Base-by-base conservation (phyloP, 306 rosid genomes). In the Potentilla sterilis region DNA sequence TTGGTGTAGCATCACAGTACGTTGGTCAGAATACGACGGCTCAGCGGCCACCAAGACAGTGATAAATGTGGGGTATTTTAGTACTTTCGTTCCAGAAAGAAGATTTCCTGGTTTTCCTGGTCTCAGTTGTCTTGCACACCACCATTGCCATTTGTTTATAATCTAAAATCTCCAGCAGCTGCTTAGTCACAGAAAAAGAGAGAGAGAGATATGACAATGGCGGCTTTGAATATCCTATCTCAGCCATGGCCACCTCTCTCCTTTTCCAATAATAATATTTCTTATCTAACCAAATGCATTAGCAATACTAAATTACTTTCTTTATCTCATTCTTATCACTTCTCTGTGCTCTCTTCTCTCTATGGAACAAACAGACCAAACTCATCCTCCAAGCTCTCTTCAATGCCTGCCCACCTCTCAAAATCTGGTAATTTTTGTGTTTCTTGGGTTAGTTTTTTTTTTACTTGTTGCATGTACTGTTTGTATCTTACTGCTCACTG, bases 171-270 rank as follows among this genome's bases (percentile, higher is more conserved):
- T 24, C 5, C 69, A 10, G 55, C 38, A 40, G 7, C 38, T 40
- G 7, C 42, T 22, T 24, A 9, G 32, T 13, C 61, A 69, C 58
- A 46, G 41, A 12, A 11, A 46, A 15, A 70, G 46, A 6, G 59
- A 15, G 42, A 35, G 72, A 41, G 16, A 3, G 65, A 54, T 48
- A 66, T 37, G 52, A 83, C 58, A 77, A 86, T 93, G 93, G 90
- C 93, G 55, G 80, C 83, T 77, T 42, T 89, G 85, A 86, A 82
- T 68, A 77, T 82, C 70, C 78, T 86, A 70, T 75, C 83, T 83
- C 97, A 83, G 85, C 88, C 80, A 79, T 82, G 77, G 75, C 86
- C 84, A 7, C 87, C 87, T 2, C 70, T 87, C 67, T 71, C 80
- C 41, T 38, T 35, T 66, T 59, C 72, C 46, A 73, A 68, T 18